A percentile compares a stretch with the other conserved stretches of the same genome.
phyloP scores from a whole-genome alignment of 768 basidiomycete species.

The Pulveroboletus sp. region DNA sequence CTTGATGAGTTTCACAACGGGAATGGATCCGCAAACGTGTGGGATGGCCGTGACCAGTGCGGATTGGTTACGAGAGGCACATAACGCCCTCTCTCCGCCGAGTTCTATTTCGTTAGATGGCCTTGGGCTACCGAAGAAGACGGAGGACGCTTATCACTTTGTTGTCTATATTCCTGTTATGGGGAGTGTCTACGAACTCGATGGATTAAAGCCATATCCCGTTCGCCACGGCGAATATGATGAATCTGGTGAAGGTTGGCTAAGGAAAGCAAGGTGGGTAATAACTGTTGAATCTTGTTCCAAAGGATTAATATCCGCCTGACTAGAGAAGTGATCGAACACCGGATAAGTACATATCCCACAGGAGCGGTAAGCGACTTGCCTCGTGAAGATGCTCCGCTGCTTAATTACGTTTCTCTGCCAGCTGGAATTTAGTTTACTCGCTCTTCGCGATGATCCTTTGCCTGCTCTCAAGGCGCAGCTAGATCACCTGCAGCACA shows the following conservation, averaged over 20 bases:
- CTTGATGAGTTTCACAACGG: slow-evolving; percentile 70
- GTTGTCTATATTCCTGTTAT: slow-evolving; percentile 86
- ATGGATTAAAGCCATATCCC: slow-evolving; percentile 78
- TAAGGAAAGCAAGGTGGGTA: slow-evolving; percentile 66
- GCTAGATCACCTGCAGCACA: slow-evolving; percentile 45
- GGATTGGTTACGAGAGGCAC: slow-evolving; percentile 77
- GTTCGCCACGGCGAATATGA: slow-evolving; percentile 76
- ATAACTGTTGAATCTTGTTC: slow-evolving; percentile 4
- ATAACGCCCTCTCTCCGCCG: slow-evolving; percentile 92
- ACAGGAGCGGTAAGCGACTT: slow-evolving; percentile 67
- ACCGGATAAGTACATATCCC: slow-evolving; percentile 88
- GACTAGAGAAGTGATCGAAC: slow-evolving; percentile 75
- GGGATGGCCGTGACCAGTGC: slow-evolving; percentile 78
- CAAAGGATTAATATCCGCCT: slow-evolving; percentile 18
- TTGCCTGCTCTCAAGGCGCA: slow-evolving; percentile 63
- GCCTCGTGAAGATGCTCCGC: neutral
- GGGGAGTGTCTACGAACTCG: slow-evolving; percentile 88
- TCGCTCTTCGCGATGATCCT: slow-evolving; percentile 82
- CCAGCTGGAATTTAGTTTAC: slow-evolving; percentile 88
- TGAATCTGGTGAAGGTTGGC: slow-evolving; percentile 76
- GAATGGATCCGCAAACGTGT: slow-evolving; percentile 84
- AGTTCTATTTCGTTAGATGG: slow-evolving; percentile 86
- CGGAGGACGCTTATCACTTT: slow-evolving; percentile 93
- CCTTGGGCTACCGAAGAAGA: slow-evolving; percentile 60
- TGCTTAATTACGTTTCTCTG: slow-evolving; percentile 9